Evolutionary conservation across 2,329 filamentous ascomycete species (phyloP), one percentile per base, ranked within the genome.

Genomic region (Endoconidiophora laricicola): DNA sequence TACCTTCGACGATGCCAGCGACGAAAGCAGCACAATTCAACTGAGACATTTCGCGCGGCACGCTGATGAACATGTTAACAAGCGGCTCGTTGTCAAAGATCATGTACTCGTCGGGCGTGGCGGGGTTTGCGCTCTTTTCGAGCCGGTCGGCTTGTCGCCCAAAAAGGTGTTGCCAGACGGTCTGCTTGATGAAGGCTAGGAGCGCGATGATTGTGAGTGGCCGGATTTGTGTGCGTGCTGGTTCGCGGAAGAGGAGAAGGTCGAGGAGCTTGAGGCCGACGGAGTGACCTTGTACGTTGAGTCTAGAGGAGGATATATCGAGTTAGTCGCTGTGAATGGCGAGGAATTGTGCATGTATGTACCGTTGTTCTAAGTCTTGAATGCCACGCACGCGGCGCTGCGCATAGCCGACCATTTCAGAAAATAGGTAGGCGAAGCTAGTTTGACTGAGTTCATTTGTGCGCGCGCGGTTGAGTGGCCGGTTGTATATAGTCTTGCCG

Each of bases 401-500:
- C 57, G 91, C 90, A 65, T 96, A 96, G 60, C 79, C 81, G 46
- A 98, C 88, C 84, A 96, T 94, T 69, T 95, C 90, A 54, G 83
- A 81, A 63, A 98, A 96, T 53, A 98, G 73, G 65, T 94, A 96
- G 40, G 91, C 90, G 66, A 98, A 96, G 66, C 86, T 87, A 9
- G 91, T 79, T 62, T 93, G 83, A 64, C 87, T 94, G 57, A 93
- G 78, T 70, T 96, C 90, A 52, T 84, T 77, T 58, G 84, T 86
- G 63, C 86, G 85, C 59, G 81, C 83, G 56, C 91, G 83, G 67
- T 95, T 95, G 54, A 96, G 72, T 55, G 94, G 87, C 50, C 91
- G 78, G 71, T 95, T 87, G 71, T 96, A 98, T 69, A 98, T 96
- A 56, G 87, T 94, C 70, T 96, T 96, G 69, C 87, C 86, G 65